Conservation (phyloP, 768 basidiomycete species). For the Rhodotorula diobovata region DNA sequence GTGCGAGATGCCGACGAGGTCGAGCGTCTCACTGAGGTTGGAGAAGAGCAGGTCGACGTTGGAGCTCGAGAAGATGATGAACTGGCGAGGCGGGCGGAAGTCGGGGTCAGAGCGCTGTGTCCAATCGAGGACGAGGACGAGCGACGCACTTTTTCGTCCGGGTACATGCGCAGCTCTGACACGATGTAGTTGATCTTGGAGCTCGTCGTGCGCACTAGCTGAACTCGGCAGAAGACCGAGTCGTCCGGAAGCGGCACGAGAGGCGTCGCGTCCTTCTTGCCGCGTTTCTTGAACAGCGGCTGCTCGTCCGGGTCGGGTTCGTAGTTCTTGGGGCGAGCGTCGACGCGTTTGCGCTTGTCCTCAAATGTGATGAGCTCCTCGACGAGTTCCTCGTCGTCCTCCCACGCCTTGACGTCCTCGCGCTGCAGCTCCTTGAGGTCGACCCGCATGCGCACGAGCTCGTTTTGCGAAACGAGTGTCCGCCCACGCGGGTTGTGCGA, state of each 20-base stretch:
- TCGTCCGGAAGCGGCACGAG: slow-evolving; percentile 16
- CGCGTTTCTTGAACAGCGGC: slow-evolving; percentile 23
- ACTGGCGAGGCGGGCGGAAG: slow-evolving; percentile 4
- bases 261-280: slow-evolving; percentile 7
- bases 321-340: neutral
- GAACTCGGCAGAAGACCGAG: slow-evolving; percentile 10
- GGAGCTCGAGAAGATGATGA: slow-evolving; percentile 31
- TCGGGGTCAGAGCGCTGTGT: neutral
- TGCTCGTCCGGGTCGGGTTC: neutral
- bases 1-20: slow-evolving; percentile 31
- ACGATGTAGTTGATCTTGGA: slow-evolving; percentile 35
- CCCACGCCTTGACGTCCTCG: slow-evolving; percentile 20
- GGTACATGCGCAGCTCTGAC: slow-evolving; percentile 10
- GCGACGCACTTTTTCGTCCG: slow-evolving; percentile 23
- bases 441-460: slow-evolving; percentile 24
- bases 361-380: slow-evolving; percentile 39
- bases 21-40: slow-evolving; percentile 34
- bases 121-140: too few species aligned
- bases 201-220: slow-evolving; percentile 17
- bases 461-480: slow-evolving; percentile 4
- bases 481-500: neutral
- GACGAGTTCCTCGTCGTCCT: slow-evolving; percentile 37
- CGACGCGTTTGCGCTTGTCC: slow-evolving; percentile 15
- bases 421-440: slow-evolving; percentile 21
- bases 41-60: slow-evolving; percentile 31